A percentile compares a stretch with the other conserved stretches of the same genome.
These are phyloP conservation scores for Chaetomiaceae sp. DNA, from an alignment of 2,329 filamentous ascomycete species.

Conservation along the genomic window DNA sequence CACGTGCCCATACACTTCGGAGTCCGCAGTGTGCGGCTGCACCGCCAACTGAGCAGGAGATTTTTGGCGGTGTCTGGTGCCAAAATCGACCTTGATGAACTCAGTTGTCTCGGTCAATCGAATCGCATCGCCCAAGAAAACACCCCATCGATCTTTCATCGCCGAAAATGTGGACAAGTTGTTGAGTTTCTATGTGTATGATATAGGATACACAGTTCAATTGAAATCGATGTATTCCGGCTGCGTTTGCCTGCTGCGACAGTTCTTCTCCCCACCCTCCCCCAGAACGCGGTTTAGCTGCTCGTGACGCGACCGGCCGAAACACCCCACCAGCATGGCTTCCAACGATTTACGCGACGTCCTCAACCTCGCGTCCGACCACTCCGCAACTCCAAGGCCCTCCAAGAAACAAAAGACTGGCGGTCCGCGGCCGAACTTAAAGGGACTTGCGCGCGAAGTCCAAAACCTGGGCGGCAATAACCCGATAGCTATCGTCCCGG, in stretches of 20 bases:
- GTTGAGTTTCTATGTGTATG: neutral
- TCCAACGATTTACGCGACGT: constrained; percentile 84
- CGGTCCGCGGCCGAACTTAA: constrained; percentile 56
- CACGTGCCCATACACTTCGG: too few species aligned
- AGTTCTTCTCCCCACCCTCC: neutral
- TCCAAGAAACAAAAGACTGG: constrained; percentile 71
- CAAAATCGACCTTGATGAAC: constrained; percentile 10
- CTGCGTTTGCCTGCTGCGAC: neutral
- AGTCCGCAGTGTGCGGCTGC: too few species aligned
- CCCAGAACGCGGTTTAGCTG: neutral
- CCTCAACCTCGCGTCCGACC: constrained; percentile 69
- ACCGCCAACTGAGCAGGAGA: neutral
- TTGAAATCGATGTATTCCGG: neutral
- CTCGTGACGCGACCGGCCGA: constrained; percentile 13
- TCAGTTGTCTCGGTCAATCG: neutral
- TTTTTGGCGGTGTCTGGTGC: constrained; percentile 10
- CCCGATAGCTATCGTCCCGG: constrained; percentile 62
- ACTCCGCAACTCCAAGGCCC: constrained; percentile 48
- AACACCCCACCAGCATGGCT: constrained; percentile 49
- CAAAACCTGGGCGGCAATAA: constrained; percentile 63
- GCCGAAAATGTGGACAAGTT: neutral
- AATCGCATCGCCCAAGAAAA: neutral
- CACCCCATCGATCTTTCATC: neutral
- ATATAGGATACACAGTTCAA: constrained; percentile 3
- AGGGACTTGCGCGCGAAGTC: constrained; percentile 61